Evolutionary conservation across 2,329 filamentous ascomycete genomes (phyloP).

Genomic region (Myriosclerotinia curreyana): DNA sequence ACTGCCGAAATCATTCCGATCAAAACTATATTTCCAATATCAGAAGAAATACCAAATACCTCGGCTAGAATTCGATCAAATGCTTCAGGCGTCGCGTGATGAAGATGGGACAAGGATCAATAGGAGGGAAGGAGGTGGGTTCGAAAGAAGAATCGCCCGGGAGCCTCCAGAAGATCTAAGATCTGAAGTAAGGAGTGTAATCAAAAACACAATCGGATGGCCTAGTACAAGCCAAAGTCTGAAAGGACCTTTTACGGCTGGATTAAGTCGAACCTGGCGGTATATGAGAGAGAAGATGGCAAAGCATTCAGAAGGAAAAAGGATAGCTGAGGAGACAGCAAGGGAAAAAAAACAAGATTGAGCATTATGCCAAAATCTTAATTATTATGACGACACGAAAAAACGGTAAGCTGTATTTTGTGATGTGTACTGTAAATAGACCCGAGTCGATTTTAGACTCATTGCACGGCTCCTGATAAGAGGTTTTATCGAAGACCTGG

Average conservation of each 20-base stretch:
- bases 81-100: constrained; percentile 75
- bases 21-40: constrained; percentile 91
- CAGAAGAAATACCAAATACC: constrained; percentile 88
- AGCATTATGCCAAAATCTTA: constrained; percentile 4
- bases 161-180: constrained; percentile 66
- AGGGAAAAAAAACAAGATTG: constrained; percentile 14
- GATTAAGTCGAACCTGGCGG: constrained; percentile 63
- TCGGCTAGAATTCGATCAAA: constrained; percentile 74
- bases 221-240: constrained; percentile 83
- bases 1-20: constrained; percentile 79
- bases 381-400: constrained; percentile 1
- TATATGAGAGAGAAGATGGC: constrained; percentile 80
- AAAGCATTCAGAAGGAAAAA: constrained; percentile 51
- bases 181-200: constrained; percentile 68
- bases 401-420: constrained; percentile 17
- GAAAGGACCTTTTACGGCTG: constrained; percentile 80
- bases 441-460: constrained; percentile 10
- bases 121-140: constrained; percentile 73
- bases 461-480: constrained; percentile 1
- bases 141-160: constrained; percentile 79
- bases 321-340: constrained; percentile 27
- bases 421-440: constrained; percentile 16
- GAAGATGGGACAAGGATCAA: constrained; percentile 67
- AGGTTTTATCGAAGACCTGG: neutral
- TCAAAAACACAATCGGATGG: constrained; percentile 88